Evolutionary conservation across 2,329 filamentous ascomycete species (phyloP).

Genomic region (Didymella lethalis): DNA sequence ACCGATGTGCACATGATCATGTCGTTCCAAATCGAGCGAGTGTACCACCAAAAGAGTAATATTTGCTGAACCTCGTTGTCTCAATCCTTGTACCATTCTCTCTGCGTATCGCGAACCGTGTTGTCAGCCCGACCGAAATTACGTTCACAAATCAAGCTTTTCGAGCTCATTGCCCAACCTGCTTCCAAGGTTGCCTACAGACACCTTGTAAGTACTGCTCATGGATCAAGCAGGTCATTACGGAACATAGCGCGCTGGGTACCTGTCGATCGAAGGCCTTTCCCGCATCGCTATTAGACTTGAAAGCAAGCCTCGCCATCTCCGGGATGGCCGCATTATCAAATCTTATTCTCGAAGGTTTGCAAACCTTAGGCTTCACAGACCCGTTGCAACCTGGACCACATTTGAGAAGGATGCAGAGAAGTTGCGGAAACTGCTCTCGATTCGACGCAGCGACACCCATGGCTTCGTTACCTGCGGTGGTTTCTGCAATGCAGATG

Average conservation of each 20-base stretch:
- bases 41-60: constrained; percentile 15
- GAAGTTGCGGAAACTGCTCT: background rate
- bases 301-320: background rate
- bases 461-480: background rate
- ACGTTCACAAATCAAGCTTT: background rate
- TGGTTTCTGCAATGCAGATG: background rate
- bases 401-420: background rate
- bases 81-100: constrained; percentile 29
- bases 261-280: background rate
- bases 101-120: constrained; percentile 28
- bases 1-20: constrained; percentile 6
- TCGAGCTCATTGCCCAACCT: background rate
- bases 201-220: background rate
- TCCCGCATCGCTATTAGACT: background rate
- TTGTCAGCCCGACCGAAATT: constrained; percentile 9
- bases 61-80: constrained; percentile 7
- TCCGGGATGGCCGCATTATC: background rate
- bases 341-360: background rate
- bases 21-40: constrained; percentile 10
- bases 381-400: background rate
- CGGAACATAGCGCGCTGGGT: background rate
- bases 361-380: background rate
- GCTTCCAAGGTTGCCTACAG: background rate
- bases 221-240: background rate
- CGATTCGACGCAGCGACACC: background rate